These are phyloP conservation scores for Suillus luteus DNA, from an alignment of 768 basidiomycete genomes.

Conservation along the genomic window DNA sequence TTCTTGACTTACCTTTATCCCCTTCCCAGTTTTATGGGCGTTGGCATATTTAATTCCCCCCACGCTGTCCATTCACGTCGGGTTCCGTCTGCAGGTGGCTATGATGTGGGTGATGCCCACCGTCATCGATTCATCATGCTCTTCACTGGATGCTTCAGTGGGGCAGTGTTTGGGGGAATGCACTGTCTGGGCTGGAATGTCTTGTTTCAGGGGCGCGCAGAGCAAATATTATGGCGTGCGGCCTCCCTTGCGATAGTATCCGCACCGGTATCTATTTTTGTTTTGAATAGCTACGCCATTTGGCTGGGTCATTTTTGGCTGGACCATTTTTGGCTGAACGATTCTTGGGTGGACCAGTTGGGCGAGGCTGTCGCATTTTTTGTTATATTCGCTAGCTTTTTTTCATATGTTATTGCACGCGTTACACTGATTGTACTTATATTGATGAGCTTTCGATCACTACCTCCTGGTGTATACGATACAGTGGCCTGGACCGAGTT, in stretches of 20 bases:
- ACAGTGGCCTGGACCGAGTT: slow-evolving; percentile 22
- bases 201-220: slow-evolving; percentile 18
- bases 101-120: background rate
- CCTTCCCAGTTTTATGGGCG: background rate
- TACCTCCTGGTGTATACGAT: slow-evolving; percentile 17
- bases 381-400: background rate
- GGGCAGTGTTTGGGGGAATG: slow-evolving; percentile 27
- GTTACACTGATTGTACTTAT: slow-evolving; percentile 14
- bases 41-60: background rate
- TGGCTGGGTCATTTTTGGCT: no score
- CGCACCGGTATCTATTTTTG: background rate
- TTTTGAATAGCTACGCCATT: background rate
- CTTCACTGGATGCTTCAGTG: slow-evolving; percentile 9
- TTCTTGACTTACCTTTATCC: background rate
- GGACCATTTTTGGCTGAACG: no score
- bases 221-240: slow-evolving; percentile 26
- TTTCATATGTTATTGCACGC: slow-evolving; percentile 18
- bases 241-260: slow-evolving; percentile 19
- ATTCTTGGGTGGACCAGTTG: background rate
- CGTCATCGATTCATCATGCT: background rate
- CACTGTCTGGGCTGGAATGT: slow-evolving; percentile 30
- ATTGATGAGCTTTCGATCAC: slow-evolving; percentile 12
- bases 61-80: background rate
- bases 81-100: slow-evolving; percentile 5
- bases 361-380: no score